Conservation (phyloP, 176 grass and related monocot species). For the Echinochloa phyllopogon region DNA sequence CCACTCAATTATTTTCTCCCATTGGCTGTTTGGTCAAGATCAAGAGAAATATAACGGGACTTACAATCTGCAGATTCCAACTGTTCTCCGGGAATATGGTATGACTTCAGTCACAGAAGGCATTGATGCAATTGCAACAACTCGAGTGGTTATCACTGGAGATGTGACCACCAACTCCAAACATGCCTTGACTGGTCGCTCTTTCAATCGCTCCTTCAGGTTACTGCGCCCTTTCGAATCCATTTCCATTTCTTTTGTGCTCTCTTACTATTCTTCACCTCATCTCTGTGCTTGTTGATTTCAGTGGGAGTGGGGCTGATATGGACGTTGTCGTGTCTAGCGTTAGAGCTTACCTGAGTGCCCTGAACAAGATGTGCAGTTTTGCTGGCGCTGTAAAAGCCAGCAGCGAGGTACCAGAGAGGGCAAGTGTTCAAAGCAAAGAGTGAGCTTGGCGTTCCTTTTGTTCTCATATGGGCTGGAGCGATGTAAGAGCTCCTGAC, state of each 20-base stretch:
- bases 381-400: slow-evolving; percentile 61
- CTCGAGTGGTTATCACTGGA: slow-evolving; percentile 67
- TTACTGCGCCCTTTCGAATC: slow-evolving; percentile 12
- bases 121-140: slow-evolving; percentile 97
- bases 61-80: slow-evolving; percentile 64
- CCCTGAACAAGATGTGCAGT: slow-evolving; percentile 89
- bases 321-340: slow-evolving; percentile 90
- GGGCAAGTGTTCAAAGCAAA: slow-evolving; percentile 26
- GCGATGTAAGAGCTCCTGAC: neutral
- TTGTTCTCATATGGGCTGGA: neutral
- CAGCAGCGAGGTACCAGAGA: slow-evolving; percentile 47
- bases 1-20: neutral
- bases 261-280: neutral
- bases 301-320: slow-evolving; percentile 79
- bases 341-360: slow-evolving; percentile 83
- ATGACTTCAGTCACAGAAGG: slow-evolving; percentile 93
- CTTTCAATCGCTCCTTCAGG: slow-evolving; percentile 75
- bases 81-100: slow-evolving; percentile 74
- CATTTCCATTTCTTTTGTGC: neutral
- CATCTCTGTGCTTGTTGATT: slow-evolving; percentile 10
- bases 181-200: slow-evolving; percentile 51
- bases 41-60: neutral
- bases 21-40: neutral
- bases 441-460: slow-evolving; percentile 6
- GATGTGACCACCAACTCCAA: slow-evolving; percentile 39